Percentiles rank a stretch among this genome's conserved stretches.
phyloP scores from a whole-genome alignment of 768 basidiomycete species.

The Leucocoprinus leucothites region DNA sequence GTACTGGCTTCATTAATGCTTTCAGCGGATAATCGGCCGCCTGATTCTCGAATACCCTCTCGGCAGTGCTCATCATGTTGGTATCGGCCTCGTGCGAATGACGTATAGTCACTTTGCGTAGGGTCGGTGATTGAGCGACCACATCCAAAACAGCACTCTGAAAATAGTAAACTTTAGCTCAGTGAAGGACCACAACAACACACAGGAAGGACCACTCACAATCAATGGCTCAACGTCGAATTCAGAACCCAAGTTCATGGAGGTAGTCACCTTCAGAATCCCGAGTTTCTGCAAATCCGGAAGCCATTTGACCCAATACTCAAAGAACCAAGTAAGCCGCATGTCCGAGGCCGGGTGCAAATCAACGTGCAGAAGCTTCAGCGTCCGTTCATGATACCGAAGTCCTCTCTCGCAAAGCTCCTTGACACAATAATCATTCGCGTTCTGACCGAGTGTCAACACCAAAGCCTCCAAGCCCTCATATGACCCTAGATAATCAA shows the following conservation, averaged over 20 bases:
- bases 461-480: slow-evolving; percentile 1
- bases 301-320: slow-evolving; percentile 10
- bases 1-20: too few relatives aligned
- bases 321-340: slow-evolving; percentile 1
- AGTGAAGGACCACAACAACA: not conserved
- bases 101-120: not conserved
- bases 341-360: not conserved
- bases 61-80: too few relatives aligned
- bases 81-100: slow-evolving; percentile 3
- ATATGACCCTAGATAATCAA: slow-evolving; percentile 6
- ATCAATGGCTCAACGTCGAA: not conserved
- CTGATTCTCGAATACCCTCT: not conserved
- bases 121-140: not conserved
- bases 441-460: not conserved
- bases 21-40: too few relatives aligned
- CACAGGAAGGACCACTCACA: not conserved
- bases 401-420: not conserved
- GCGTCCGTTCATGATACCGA: not conserved
- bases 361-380: slow-evolving; percentile 1
- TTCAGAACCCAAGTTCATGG: not conserved
- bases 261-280: not conserved
- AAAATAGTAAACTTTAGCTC: not conserved
- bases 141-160: not conserved
- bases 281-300: not conserved
- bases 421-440: not conserved